Evolutionary conservation across 2,329 filamentous ascomycete species (phyloP).

Genomic region (Sclerotinia borealis): DNA sequence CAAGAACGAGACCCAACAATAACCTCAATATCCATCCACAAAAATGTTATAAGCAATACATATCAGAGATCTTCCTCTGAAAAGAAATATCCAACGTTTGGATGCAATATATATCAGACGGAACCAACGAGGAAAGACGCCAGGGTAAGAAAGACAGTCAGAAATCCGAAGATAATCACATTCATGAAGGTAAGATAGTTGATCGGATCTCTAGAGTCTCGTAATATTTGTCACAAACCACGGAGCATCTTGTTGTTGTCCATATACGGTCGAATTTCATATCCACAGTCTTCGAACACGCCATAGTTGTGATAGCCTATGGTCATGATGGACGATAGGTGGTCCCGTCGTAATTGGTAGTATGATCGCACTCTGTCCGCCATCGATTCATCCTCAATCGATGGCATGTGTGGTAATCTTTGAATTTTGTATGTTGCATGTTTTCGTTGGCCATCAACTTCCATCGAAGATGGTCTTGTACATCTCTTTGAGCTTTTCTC

Average conservation of each 20-base stretch:
- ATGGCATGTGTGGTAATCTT: background rate
- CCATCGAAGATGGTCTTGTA: background rate
- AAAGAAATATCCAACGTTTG: background rate
- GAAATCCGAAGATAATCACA: background rate
- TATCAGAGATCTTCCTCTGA: background rate
- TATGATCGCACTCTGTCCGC: background rate
- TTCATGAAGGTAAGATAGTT: background rate
- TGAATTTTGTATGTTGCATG: background rate
- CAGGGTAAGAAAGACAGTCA: background rate
- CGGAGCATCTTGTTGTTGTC: background rate
- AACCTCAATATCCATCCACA: background rate
- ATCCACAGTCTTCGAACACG: background rate
- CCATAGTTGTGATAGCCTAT: background rate
- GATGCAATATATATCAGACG: background rate
- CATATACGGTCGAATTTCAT: background rate
- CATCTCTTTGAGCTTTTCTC: background rate
- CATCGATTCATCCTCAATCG: background rate
- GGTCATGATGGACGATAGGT: background rate
- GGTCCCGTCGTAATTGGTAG: background rate
- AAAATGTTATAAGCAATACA: background rate
- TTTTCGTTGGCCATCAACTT: no score
- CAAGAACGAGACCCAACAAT: background rate
- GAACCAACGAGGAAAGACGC: background rate
- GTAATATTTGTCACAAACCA: background rate
- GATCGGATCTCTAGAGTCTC: background rate